phyloP scores from a whole-genome alignment of 257 asterid species.

The Asclepias syriaca region DNA sequence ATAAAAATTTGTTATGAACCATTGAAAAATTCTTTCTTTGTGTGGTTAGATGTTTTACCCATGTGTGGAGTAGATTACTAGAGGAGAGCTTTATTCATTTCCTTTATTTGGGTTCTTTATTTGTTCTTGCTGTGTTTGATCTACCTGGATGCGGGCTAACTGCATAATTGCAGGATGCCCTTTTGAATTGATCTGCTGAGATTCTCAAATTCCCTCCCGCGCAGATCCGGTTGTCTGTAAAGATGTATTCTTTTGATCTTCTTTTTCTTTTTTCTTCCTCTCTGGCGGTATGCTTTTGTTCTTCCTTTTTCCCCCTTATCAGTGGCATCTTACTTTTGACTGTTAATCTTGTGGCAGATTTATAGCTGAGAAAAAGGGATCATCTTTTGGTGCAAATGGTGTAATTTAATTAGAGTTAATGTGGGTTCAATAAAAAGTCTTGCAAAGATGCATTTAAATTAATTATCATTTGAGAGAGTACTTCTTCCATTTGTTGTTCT shows the following conservation, averaged over 20 bases:
- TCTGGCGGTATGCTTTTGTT: conserved; percentile 28
- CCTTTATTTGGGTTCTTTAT: conserved; percentile 2
- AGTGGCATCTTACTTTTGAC: conserved; percentile 44
- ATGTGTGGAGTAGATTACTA: background rate
- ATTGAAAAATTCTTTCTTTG: background rate
- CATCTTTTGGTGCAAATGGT: conserved; percentile 33
- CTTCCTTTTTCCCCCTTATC: conserved; percentile 23
- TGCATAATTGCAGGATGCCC: conserved; percentile 30
- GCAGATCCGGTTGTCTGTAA: conserved; percentile 56
- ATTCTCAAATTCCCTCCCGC: conserved; percentile 27
- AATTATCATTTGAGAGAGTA: conserved; percentile 27
- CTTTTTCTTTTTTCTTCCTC: conserved; percentile 36
- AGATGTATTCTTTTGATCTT: conserved; percentile 52
- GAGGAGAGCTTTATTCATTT: background rate
- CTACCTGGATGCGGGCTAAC: conserved; percentile 29
- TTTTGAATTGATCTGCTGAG: conserved; percentile 28
- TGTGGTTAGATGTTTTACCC: background rate
- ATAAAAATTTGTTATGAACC: conserved; percentile 2
- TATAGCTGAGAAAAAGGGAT: conserved; percentile 33
- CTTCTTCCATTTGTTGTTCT: conserved; percentile 55
- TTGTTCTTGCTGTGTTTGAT: conserved; percentile 28
- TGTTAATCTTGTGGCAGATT: conserved; percentile 44
- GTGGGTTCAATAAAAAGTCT: conserved; percentile 31
- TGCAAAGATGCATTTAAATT: conserved; percentile 25
- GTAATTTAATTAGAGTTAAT: conserved; percentile 24